Evolutionary conservation across 1,139 yeast species (phyloP), one percentile per base, ranked within the genome.

Genomic region (Sugiyamaella novakii): DNA sequence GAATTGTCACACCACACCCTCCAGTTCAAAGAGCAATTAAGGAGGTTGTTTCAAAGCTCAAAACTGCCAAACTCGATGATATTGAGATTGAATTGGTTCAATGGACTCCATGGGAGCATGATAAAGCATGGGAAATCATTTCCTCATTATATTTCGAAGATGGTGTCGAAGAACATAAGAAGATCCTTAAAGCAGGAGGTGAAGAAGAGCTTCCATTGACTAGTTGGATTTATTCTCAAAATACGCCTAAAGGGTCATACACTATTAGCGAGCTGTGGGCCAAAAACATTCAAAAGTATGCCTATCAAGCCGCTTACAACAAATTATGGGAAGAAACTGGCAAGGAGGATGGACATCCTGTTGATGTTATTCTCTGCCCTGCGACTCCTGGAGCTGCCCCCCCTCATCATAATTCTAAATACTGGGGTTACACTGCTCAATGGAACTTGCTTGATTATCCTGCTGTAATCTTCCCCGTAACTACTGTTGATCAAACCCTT

Each of bases 331-430:
- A 44, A 17, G 47, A 44, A 14, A 39, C 48, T 21, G 46, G 39
- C 71, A 60, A 77, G 51, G 66, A 75, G 14, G 74, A 81, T 57
- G 77, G 79, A 40, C 50, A 47, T 39, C 47, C 43, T 14, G 77
- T 85, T 43, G 94, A 86, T 61, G 80, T 83, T 59, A 74, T 86
- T 50, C 68, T 87, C 43, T 74, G 83, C 46, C 94, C 95, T 41
- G 75, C 81, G 4, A 82, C 83, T 62, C 79, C 78, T 52, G 85
- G 85, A 52, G 85, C 83, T 47, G 89, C 94, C 4, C 88, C 91
- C 17, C 77, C 75, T 45, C 80, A 83, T 14, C 82, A 79, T 41
- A 76, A 78, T 47, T 77, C 84, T 10, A 78, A 77, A 62, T 83
- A 83, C 67, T 84, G 94, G 92, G 83, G 87, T 3, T 59, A 59